Evolutionary conservation across 441 rosid genomes (phyloP).

Genomic region (Codiaeum variegatum): DNA sequence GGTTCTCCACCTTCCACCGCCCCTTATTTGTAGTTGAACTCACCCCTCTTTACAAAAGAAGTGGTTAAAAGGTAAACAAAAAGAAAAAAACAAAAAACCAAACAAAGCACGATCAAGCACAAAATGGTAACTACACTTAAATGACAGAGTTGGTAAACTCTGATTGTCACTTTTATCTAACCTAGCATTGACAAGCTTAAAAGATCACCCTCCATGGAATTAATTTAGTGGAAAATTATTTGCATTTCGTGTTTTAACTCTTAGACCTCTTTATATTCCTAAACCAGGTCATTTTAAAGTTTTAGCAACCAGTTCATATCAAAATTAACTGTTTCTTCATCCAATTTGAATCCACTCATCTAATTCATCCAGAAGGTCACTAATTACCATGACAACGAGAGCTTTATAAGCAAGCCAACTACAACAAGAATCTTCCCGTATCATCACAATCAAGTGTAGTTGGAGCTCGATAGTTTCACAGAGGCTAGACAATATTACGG

Average conservation of each 20-base stretch:
- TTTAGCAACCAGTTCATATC: neutral
- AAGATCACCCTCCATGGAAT: neutral
- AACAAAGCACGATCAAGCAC: neutral
- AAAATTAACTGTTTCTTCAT: neutral
- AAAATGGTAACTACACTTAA: neutral
- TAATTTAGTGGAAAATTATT: neutral
- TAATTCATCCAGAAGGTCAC: neutral
- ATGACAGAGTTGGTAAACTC: neutral
- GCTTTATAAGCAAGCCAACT: neutral
- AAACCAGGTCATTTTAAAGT: neutral
- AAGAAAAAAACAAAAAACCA: neutral
- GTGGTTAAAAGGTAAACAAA: neutral
- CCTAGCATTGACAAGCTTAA: neutral
- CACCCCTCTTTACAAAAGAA: neutral
- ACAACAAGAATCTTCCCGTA: neutral
- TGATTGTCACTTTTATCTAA: neutral
- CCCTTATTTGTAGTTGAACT: constrained; percentile 29
- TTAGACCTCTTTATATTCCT: neutral
- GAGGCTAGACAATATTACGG: neutral
- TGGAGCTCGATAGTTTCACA: neutral
- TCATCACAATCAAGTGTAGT: neutral
- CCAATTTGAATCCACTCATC: neutral
- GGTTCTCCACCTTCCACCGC: constrained; percentile 17
- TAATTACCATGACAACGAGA: neutral
- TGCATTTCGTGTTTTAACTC: neutral